Conservation (phyloP, 495 filamentous ascomycete genomes). For the Lindgomyces ingoldianus region DNA sequence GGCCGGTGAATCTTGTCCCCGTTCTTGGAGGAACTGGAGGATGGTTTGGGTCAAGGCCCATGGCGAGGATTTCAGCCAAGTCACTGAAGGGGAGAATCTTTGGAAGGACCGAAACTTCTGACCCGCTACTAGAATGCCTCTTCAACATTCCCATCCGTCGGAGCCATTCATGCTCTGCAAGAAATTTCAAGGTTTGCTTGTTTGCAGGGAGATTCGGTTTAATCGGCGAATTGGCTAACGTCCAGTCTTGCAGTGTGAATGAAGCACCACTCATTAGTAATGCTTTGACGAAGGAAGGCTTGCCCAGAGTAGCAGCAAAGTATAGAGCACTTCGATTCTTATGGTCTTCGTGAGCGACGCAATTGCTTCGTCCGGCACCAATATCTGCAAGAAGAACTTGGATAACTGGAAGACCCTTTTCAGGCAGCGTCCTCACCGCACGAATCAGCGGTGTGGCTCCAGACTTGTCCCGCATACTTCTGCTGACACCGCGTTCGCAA, state of each 20-base stretch:
- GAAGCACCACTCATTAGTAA: slow-evolving; percentile 21
- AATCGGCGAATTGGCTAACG: slow-evolving; percentile 1
- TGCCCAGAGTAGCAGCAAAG: slow-evolving; percentile 29
- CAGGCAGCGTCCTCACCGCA: slow-evolving; percentile 26
- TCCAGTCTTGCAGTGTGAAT: slow-evolving; percentile 25
- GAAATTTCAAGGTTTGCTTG: slow-evolving; percentile 16
- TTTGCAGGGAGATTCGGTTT: slow-evolving; percentile 9
- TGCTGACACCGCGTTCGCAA: neutral
- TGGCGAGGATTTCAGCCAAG: slow-evolving; percentile 13
- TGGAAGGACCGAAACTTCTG: slow-evolving; percentile 7
- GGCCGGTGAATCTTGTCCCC: neutral
- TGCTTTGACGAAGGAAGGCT: slow-evolving; percentile 18
- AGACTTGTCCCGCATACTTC: slow-evolving; percentile 24
- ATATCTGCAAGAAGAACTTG: slow-evolving; percentile 15
- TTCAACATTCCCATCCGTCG: slow-evolving; percentile 10
- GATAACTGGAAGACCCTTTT: slow-evolving; percentile 24
- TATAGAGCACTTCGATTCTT: slow-evolving; percentile 19
- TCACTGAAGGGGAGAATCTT: slow-evolving; percentile 14
- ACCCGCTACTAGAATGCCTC: neutral
- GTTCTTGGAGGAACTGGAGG: slow-evolving; percentile 4
- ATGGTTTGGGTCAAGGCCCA: slow-evolving; percentile 25
- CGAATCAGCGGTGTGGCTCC: slow-evolving; percentile 29
- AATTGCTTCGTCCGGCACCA: slow-evolving; percentile 10
- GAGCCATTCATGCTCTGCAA: slow-evolving; percentile 31
- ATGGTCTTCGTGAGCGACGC: slow-evolving; percentile 31